Evolutionary conservation across 192 early-diverging fungal species (phyloP), one percentile per base, ranked within the genome.

Genomic region (Cetraspora pellucida): DNA sequence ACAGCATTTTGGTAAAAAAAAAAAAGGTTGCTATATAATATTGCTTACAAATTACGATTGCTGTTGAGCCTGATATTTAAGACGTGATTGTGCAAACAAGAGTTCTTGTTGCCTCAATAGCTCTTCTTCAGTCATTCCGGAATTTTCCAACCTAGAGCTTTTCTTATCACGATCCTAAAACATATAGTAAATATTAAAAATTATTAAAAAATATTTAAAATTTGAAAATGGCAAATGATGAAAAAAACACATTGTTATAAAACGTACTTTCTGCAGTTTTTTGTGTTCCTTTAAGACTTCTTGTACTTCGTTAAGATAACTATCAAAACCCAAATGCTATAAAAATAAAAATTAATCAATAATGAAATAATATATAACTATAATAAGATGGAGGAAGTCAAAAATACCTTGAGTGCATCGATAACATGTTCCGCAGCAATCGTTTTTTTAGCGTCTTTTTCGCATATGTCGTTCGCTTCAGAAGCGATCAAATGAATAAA

Each of bases 361-460:
- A 11, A 71, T 59, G 44, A 57, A 57, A 17, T 57, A 52, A 66
- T 43, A 63, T 44, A 23, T 27, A 0, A 16, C 37, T 21, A 16
- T 69, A n/a, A 1, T 3, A 10, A 23, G 17, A 37, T 43, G 37
- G 44, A 43, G 14, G 13, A 28, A 49, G 9, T 44, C n/a, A 14
- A 66, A 50, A 30, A 17, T 81, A 93, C 92, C 81, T 94, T 89
- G 57, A 99, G 85, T 9, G 97, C 94, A 1, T 88, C 75, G 27
- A 99, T 85, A 10, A 99, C 94, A 79, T 99, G 97, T 74, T 99
- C 97, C 13, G 95, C 96, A 0, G 95, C 91, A 77, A 99, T 99
- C 10, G 97, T 98, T 87, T 97, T 99, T 79, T 96, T 96, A 5
- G 89, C 83, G 72, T 96, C 96, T 77, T 96, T 96, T 81, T 99